Conservation (phyloP, 352 stramenopile species). For the Phytophthora chlamydospora region DNA sequence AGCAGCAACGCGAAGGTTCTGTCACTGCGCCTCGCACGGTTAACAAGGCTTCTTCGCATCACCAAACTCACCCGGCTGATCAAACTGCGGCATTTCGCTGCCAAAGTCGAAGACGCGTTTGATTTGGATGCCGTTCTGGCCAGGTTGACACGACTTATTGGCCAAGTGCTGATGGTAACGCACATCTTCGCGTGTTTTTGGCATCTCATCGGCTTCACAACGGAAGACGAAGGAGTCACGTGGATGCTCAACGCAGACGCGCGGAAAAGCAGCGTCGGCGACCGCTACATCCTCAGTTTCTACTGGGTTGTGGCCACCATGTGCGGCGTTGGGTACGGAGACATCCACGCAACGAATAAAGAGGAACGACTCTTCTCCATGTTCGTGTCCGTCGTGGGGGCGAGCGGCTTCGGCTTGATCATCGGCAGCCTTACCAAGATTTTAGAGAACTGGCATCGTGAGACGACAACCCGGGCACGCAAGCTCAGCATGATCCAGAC, state of each 20-base stretch:
- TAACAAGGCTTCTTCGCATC: conserved; percentile 69
- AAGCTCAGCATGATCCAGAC: conserved; percentile 73
- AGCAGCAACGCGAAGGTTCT: conserved; percentile 50
- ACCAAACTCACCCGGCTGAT: conserved; percentile 75
- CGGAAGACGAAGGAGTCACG: conserved; percentile 35
- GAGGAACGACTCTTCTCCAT: conserved; percentile 77
- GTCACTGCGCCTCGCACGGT: conserved; percentile 69
- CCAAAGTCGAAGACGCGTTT: conserved; percentile 74
- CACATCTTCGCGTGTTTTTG: conserved; percentile 85
- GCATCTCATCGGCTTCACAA: conserved; percentile 61
- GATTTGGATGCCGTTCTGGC: conserved; percentile 71
- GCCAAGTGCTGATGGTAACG: conserved; percentile 70
- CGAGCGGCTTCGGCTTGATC: conserved; percentile 79
- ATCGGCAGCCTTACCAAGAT: conserved; percentile 89
- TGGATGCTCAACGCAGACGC: conserved; percentile 52
- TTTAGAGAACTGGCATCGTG: conserved; percentile 78
- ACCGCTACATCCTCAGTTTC: conserved; percentile 80
- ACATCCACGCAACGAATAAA: conserved; percentile 77
- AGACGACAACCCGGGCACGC: conserved; percentile 51
- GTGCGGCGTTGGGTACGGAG: conserved; percentile 83
- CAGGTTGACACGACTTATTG: conserved; percentile 65
- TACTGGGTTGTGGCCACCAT: conserved; percentile 89
- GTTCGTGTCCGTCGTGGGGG: conserved; percentile 71
- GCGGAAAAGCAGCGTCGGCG: conserved; percentile 25
- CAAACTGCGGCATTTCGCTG: conserved; percentile 71